Conservation (phyloP, 768 basidiomycete species). For the Pleurotus eryngii region DNA sequence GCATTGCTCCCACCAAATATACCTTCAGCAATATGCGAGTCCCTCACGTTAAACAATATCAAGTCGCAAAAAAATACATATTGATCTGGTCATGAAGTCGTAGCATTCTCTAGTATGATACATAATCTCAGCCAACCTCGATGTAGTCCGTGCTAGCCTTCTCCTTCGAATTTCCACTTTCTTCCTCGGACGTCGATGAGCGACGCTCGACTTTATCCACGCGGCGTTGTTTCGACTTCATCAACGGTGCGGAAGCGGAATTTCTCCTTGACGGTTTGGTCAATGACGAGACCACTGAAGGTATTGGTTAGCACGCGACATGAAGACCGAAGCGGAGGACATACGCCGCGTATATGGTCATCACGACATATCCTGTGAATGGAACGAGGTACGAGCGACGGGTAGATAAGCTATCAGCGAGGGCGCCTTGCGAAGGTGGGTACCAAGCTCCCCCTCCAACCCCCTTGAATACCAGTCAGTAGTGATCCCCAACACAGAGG, state of each 20-base stretch:
- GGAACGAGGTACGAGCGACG: conserved; percentile 60
- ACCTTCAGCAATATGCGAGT: too few relatives aligned
- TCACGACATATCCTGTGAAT: conserved; percentile 53
- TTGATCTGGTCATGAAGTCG: too few relatives aligned
- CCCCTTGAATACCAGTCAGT: conserved; percentile 24
- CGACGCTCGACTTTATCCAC: neutral
- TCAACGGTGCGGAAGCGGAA: conserved; percentile 51
- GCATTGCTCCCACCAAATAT: neutral
- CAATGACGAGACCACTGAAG: conserved; percentile 48
- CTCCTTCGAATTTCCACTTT: conserved; percentile 11
- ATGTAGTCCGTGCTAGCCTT: conserved; percentile 11
- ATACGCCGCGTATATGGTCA: conserved; percentile 57
- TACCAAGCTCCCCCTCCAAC: conserved; percentile 71
- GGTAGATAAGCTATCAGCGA: conserved; percentile 48
- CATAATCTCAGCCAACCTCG: conserved; percentile 12
- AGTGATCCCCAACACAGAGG: conserved; percentile 4
- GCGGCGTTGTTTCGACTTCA: conserved; percentile 27
- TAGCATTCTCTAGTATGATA: neutral
- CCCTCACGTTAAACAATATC: too few relatives aligned
- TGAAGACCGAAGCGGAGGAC: conserved; percentile 16
- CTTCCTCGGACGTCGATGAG: neutral
- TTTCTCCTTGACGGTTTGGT: conserved; percentile 43
- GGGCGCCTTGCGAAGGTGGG: conserved; percentile 54
- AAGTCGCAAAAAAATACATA: too few relatives aligned
- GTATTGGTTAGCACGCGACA: too few relatives aligned